A percentile compares a stretch with the other conserved stretches of the same genome.
Evolutionary conservation across 1,284 basidiomycete genomes (phyloP).

Genomic region (Tremellales sp.): DNA sequence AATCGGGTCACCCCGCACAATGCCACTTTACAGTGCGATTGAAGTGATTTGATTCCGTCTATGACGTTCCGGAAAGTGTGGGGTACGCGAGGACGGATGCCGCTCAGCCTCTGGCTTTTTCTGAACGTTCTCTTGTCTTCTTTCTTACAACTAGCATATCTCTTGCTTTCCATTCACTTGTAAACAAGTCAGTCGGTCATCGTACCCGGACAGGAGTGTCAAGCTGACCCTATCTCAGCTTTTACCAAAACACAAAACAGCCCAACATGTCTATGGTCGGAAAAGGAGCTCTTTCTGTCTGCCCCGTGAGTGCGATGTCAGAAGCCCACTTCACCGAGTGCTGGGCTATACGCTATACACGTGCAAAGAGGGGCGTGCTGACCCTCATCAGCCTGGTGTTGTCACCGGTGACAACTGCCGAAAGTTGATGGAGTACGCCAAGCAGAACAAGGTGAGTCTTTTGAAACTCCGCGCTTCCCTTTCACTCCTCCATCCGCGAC

Average conservation of each 20-base stretch:
- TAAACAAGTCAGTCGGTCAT: background rate
- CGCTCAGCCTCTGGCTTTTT: too few species aligned
- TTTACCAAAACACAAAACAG: background rate
- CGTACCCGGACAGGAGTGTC: background rate
- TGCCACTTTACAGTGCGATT: too few species aligned
- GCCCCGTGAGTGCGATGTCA: conserved; percentile 34
- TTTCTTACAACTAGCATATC: background rate
- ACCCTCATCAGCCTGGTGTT: conserved; percentile 71
- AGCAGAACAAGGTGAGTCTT: conserved; percentile 69
- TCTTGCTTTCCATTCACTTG: background rate
- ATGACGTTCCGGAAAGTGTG: too few species aligned
- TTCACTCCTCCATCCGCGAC: background rate
- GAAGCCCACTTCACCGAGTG: background rate
- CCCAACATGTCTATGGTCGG: conserved; percentile 21
- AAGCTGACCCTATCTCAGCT: background rate
- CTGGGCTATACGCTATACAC: background rate
- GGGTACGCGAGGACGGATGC: too few species aligned
- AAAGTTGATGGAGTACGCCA: conserved; percentile 83
- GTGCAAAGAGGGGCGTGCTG: background rate
- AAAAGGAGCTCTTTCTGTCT: conserved; percentile 40
- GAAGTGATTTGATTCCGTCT: too few species aligned
- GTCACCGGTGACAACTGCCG: conserved; percentile 80
- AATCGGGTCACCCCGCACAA: too few species aligned
- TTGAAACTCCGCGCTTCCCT: background rate
- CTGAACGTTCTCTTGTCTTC: too few species aligned